These are phyloP conservation scores for Ochetophila trinervis DNA, from an alignment of 306 rosid species.

Conservation along the genomic window DNA sequence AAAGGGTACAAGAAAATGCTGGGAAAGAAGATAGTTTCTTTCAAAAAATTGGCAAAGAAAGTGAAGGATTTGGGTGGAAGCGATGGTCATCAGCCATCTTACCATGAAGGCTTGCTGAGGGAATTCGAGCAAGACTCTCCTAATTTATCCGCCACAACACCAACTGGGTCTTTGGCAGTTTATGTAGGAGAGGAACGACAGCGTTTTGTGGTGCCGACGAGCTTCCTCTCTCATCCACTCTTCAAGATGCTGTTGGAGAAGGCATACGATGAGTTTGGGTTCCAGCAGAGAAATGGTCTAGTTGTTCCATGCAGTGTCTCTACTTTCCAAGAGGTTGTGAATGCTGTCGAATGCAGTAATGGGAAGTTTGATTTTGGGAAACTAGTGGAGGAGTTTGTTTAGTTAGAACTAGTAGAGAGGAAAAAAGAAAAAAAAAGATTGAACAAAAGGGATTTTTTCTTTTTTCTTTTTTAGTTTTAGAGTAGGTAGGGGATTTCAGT, in stretches of 20 bases:
- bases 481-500: neutral
- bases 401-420: neutral
- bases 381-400: conserved; percentile 61
- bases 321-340: conserved; percentile 67
- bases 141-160: conserved; percentile 40
- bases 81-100: conserved; percentile 22
- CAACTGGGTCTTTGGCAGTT: conserved; percentile 67
- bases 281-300: conserved; percentile 63
- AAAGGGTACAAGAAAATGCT: conserved; percentile 36
- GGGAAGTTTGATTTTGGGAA: conserved; percentile 74
- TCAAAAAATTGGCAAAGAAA: conserved; percentile 62
- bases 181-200: conserved; percentile 74
- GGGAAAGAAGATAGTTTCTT: conserved; percentile 52
- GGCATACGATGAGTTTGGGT: conserved; percentile 75
- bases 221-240: conserved; percentile 78
- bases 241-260: conserved; percentile 85
- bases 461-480: neutral
- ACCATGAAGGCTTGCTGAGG: conserved; percentile 42
- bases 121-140: conserved; percentile 14
- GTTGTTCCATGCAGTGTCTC: conserved; percentile 76
- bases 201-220: conserved; percentile 67
- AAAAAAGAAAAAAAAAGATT: too few relatives aligned
- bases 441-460: neutral
- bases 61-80: conserved; percentile 44
- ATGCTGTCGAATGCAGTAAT: conserved; percentile 62